Conservation (phyloP, 371 early-diverging fungal species). For the Chytridium lagenaria region DNA sequence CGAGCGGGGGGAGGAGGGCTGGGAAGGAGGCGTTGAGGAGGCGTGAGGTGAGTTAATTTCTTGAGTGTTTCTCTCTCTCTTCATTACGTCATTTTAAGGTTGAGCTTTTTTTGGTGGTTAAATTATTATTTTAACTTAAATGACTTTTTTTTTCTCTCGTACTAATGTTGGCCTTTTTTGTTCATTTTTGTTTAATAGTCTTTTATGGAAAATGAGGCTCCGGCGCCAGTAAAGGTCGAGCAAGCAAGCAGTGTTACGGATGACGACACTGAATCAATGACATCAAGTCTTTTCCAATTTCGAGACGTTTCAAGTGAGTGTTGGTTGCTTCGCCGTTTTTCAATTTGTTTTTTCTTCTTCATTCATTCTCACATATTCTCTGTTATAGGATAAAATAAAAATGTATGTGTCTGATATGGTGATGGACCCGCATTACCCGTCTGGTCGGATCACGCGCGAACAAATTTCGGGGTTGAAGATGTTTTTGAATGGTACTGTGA, state of each 20-base stretch:
- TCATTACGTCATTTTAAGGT: neutral
- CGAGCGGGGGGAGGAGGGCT: neutral
- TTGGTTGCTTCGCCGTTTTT: constrained; percentile 5
- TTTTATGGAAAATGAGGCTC: neutral
- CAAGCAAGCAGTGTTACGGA: neutral
- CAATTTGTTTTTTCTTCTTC: neutral
- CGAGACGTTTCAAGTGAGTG: neutral
- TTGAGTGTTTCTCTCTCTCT: neutral
- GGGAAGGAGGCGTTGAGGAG: neutral
- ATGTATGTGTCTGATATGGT: neutral
- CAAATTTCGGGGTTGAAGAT: neutral
- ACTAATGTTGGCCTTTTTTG: neutral
- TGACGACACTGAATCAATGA: neutral
- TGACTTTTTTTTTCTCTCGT: too few species aligned
- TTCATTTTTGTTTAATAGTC: neutral
- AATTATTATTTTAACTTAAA: too few species aligned
- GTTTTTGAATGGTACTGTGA: constrained; percentile 4
- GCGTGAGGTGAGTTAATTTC: neutral
- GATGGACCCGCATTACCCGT: neutral
- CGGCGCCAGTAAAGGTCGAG: neutral
- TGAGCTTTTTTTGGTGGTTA: neutral
- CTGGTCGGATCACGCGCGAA: neutral
- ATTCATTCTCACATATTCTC: neutral
- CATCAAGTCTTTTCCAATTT: neutral
- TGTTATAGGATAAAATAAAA: neutral